These are phyloP conservation scores for Mycena sanguinolenta DNA, from an alignment of 768 basidiomycete species.

Conservation along the genomic window DNA sequence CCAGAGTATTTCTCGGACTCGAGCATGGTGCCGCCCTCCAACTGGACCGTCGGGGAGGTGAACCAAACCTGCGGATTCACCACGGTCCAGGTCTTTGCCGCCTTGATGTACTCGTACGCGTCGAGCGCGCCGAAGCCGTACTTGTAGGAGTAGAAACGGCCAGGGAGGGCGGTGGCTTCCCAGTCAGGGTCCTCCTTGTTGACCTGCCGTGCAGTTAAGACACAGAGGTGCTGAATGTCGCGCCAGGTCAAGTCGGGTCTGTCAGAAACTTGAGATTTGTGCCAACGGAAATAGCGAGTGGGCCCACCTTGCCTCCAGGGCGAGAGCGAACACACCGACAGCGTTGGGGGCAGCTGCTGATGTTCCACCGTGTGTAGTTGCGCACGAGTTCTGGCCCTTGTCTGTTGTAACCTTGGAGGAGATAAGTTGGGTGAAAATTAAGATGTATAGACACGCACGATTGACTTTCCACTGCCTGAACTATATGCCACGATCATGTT, in stretches of 20 bases:
- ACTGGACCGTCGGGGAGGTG: slow-evolving; percentile 77
- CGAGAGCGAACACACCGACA: slow-evolving; percentile 92
- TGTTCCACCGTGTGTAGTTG: slow-evolving; percentile 91
- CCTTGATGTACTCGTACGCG: slow-evolving; percentile 84
- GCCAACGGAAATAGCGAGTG: background rate
- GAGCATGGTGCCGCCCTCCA: slow-evolving; percentile 72
- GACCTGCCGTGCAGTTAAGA: slow-evolving; percentile 69
- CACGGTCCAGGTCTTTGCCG: slow-evolving; percentile 83
- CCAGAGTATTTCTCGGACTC: slow-evolving; percentile 66
- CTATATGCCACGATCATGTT: slow-evolving; percentile 98
- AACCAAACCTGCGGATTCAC: slow-evolving; percentile 98
- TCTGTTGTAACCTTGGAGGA: slow-evolving; percentile 89
- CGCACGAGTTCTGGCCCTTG: slow-evolving; percentile 86
- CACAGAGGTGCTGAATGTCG: slow-evolving; percentile 60
- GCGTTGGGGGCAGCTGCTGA: slow-evolving; percentile 98
- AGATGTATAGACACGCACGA: slow-evolving; percentile 73
- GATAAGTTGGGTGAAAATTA: slow-evolving; percentile 33
- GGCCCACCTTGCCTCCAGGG: slow-evolving; percentile 84
- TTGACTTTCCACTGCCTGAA: slow-evolving; percentile 93
- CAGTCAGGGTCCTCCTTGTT: slow-evolving; percentile 80
- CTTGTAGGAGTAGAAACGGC: slow-evolving; percentile 77
- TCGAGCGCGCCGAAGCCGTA: slow-evolving; percentile 95
- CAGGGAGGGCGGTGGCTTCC: slow-evolving; percentile 71
- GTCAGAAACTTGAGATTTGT: slow-evolving; percentile 25
- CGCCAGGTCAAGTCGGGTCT: slow-evolving; percentile 83